Conservation (phyloP, 1,284 basidiomycete species). For the Cryptococcus jaspeensis region DNA sequence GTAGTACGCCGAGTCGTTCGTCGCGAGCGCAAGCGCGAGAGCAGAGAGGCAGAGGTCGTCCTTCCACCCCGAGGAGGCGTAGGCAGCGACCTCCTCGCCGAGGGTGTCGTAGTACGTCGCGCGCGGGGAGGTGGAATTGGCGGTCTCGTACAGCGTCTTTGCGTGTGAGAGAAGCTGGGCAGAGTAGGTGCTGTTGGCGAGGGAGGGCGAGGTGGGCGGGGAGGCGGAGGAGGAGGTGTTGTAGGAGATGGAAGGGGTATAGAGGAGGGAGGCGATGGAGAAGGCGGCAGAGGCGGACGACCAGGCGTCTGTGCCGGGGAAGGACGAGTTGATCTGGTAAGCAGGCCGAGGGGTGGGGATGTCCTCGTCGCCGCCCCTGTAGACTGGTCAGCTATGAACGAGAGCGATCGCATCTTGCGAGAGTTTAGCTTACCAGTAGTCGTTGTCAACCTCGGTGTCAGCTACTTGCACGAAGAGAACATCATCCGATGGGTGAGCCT, state of each 20-base stretch:
- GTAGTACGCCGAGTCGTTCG: slow-evolving; percentile 62
- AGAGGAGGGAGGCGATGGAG: slow-evolving; percentile 77
- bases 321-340: slow-evolving; percentile 71
- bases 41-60: slow-evolving; percentile 62
- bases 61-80: slow-evolving; percentile 64
- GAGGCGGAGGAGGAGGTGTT: slow-evolving; percentile 47
- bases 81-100: slow-evolving; percentile 64
- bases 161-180: slow-evolving; percentile 69
- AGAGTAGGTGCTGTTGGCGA: slow-evolving; percentile 74
- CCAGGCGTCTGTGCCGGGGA: slow-evolving; percentile 84
- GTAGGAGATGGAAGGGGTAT: slow-evolving; percentile 60
- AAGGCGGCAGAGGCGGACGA: slow-evolving; percentile 81
- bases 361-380: slow-evolving; percentile 77
- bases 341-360: slow-evolving; percentile 73
- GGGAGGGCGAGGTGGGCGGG: slow-evolving; percentile 60
- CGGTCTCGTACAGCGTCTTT: slow-evolving; percentile 70
- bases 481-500: slow-evolving; percentile 75
- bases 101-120: slow-evolving; percentile 57
- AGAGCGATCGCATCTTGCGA: not conserved
- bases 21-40: slow-evolving; percentile 70
- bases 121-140: slow-evolving; percentile 55
- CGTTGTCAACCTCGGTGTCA: slow-evolving; percentile 64
- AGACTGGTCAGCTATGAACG: not conserved
- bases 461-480: slow-evolving; percentile 79
- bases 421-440: slow-evolving; percentile 56